Evolutionary conservation across 1,139 yeast species (phyloP), one percentile per base, ranked within the genome.

Genomic region (Maudiozyma humilis): DNA sequence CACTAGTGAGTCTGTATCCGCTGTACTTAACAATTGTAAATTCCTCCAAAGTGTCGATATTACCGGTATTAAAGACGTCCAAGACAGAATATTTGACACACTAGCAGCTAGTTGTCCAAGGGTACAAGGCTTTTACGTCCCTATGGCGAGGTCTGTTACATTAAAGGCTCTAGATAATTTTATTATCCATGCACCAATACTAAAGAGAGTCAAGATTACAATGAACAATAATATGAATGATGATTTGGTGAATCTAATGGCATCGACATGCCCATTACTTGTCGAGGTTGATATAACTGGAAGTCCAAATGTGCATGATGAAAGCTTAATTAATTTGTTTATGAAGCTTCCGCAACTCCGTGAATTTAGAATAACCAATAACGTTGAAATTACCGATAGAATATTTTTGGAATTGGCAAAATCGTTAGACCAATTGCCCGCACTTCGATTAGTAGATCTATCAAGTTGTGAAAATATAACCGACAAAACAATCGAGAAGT

Each of bases 281-380:
- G 95, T 89, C 27, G 98, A 91, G 65, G 82, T 91, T 43, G 97
- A 91, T 65, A 71, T 91, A 44, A 91, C 88, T 52, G 81, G 82
- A 38, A 85, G 95, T 63, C 77, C 82, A n/a, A 72, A 76, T 49
- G 78, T 88, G 29, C 76, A 86, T 14, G 88, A 86, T 60, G 59
- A 59, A 15, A 70, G 85, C 42, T 70, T 86, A 43, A 70, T 75
- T 46, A 66, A 66, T n/a, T 70, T 86, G n/a, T 79, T 87, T 55
- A 64, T 72, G 32, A 78, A 76, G 34, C 71, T 87, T 44, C 73
- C 79, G 6, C 88, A 80, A 53, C 68, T 89, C 44, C 72, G 96
- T 49, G 96, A 89, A 63, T 82, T 88, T 57, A 76, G 95, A 57
- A 75, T 88, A 14, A 82, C 94, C 15, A 79, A 79, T 53, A 85